phyloP scores from a whole-genome alignment of 31 red algal genomes.

The Pterothamnion heteromorphum region DNA sequence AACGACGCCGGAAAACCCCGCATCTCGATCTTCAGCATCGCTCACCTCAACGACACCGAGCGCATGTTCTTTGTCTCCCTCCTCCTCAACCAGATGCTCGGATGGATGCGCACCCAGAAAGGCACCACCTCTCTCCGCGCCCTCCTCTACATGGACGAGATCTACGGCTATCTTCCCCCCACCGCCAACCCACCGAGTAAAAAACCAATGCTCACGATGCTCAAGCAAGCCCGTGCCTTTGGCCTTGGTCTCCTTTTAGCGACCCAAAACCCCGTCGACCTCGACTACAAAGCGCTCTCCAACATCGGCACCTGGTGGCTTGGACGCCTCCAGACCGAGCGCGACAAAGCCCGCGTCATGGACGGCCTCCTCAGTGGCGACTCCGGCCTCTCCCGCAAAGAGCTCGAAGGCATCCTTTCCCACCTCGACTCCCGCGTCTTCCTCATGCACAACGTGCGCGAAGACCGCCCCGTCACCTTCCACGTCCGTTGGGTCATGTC shows the following conservation, averaged over 20 bases:
- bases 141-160: neutral
- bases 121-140: neutral
- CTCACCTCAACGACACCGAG: neutral
- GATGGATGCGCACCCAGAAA: neutral
- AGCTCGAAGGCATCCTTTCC: neutral
- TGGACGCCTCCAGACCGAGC: neutral
- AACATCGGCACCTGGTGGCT: neutral
- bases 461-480: neutral
- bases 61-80: constrained; percentile 2
- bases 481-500: neutral
- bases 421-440: neutral
- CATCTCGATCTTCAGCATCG: neutral
- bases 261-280: neutral
- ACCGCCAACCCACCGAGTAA: neutral
- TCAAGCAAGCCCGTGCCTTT: constrained; percentile 12
- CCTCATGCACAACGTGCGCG: neutral
- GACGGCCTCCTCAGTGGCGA: neutral
- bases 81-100: neutral
- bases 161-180: neutral
- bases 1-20: neutral
- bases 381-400: neutral
- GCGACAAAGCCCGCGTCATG: neutral
- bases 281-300: constrained; percentile 18
- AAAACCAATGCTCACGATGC: neutral
- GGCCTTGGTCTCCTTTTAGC: neutral